Conservation (phyloP, 345 rosid genomes). For the Aethionema arabicum region DNA sequence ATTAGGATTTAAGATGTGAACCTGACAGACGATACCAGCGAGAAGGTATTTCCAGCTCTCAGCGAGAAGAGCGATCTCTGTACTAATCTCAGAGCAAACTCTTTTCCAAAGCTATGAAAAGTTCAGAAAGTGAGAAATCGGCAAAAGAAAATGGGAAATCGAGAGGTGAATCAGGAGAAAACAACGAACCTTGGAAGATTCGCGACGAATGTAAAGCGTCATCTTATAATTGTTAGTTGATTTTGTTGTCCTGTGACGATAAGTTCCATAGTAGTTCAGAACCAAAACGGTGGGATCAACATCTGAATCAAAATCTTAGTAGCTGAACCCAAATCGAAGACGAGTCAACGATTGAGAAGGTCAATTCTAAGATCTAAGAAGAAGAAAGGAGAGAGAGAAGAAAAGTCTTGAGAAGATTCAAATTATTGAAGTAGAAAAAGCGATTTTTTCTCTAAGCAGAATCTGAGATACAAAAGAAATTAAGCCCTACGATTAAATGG, state of each 20-base stretch:
- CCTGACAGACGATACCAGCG: slow-evolving; percentile 90
- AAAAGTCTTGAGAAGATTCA: slow-evolving; percentile 9
- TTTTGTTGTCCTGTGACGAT: slow-evolving; percentile 42
- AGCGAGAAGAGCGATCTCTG: slow-evolving; percentile 78
- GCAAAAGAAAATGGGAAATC: slow-evolving; percentile 11
- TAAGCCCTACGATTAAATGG: slow-evolving; percentile 37
- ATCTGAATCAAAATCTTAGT: slow-evolving; percentile 33
- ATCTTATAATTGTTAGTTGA: slow-evolving; percentile 42
- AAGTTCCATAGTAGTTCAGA: slow-evolving; percentile 69
- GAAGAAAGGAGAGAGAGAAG: neutral
- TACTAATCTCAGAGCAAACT: slow-evolving; percentile 71
- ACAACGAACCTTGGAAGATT: slow-evolving; percentile 74
- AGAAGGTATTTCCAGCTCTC: slow-evolving; percentile 92
- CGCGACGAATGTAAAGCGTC: slow-evolving; percentile 95
- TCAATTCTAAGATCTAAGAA: slow-evolving; percentile 37
- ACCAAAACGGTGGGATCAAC: slow-evolving; percentile 50
- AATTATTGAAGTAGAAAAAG: slow-evolving; percentile 23
- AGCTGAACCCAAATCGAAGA: slow-evolving; percentile 18
- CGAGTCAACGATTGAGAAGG: slow-evolving; percentile 29
- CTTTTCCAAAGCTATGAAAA: slow-evolving; percentile 86
- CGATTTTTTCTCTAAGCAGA: slow-evolving; percentile 27
- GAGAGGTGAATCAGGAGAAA: slow-evolving; percentile 16
- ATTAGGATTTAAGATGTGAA: slow-evolving; percentile 23
- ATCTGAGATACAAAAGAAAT: slow-evolving; percentile 28
- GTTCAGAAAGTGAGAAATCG: slow-evolving; percentile 15